A percentile compares a stretch with the other conserved stretches of the same genome.
phyloP scores from a whole-genome alignment of 176 grass and related monocot species.

The Elymus sibiricus region DNA sequence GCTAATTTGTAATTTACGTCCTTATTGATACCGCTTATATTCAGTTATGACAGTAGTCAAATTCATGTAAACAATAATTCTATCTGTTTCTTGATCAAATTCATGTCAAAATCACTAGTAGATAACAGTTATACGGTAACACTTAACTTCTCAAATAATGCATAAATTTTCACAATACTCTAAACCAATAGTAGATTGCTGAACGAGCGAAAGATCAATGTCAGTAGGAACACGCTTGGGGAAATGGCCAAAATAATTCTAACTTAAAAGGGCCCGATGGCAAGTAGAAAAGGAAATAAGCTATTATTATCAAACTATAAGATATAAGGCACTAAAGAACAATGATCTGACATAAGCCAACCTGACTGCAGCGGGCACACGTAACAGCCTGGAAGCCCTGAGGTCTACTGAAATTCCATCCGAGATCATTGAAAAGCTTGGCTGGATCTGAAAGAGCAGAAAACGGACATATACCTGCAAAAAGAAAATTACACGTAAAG shows the following conservation, averaged over 20 bases:
- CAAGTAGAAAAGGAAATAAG: slow-evolving; percentile 20
- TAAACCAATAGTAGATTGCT: slow-evolving; percentile 25
- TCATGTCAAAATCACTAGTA: not conserved
- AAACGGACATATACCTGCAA: slow-evolving; percentile 90
- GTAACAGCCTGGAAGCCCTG: slow-evolving; percentile 93
- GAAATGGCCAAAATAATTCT: slow-evolving; percentile 80
- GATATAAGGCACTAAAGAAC: not conserved
- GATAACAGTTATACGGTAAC: not conserved
- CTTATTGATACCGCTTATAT: not conserved
- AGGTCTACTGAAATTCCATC: slow-evolving; percentile 95
- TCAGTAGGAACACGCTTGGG: slow-evolving; percentile 94
- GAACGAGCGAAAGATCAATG: slow-evolving; percentile 78
- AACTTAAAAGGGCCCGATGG: slow-evolving; percentile 64
- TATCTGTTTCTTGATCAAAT: not conserved
- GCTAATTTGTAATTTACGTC: not conserved
- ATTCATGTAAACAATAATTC: no score
- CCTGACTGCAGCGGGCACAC: slow-evolving; percentile 86
- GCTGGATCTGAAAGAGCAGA: slow-evolving; percentile 82
- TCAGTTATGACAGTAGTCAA: not conserved
- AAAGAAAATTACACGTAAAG: slow-evolving; percentile 12
- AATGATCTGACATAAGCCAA: slow-evolving; percentile 36
- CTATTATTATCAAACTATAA: not conserved
- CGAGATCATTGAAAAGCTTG: slow-evolving; percentile 87
- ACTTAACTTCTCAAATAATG: not conserved
- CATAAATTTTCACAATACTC: not conserved